A percentile compares a stretch with the other conserved stretches of the same genome.
These are phyloP conservation scores for Vachellia pachyceras DNA, from an alignment of 306 rosid genomes.

Conservation along the genomic window DNA sequence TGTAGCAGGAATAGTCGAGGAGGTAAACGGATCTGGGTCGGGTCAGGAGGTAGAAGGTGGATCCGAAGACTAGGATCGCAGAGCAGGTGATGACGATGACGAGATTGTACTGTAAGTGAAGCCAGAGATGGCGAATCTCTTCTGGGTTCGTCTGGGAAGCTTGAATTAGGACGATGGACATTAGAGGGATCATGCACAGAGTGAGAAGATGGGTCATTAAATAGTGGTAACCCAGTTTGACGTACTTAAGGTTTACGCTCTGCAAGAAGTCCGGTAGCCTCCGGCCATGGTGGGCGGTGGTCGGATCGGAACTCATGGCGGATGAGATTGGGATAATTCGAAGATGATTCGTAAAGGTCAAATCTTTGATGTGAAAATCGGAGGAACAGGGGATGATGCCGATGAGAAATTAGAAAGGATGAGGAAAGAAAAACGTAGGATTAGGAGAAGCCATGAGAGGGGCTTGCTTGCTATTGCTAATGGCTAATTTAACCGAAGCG, in stretches of 20 bases:
- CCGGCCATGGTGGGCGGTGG: slow-evolving; percentile 27
- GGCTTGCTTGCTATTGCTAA: not conserved
- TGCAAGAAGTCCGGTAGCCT: slow-evolving; percentile 57
- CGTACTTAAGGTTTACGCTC: slow-evolving; percentile 63
- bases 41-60: slow-evolving; percentile 57
- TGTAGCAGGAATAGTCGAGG: slow-evolving; percentile 56
- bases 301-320: slow-evolving; percentile 41
- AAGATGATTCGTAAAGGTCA: not conserved
- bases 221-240: slow-evolving; percentile 63
- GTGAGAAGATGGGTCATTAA: slow-evolving; percentile 54
- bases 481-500: not conserved
- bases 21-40: slow-evolving; percentile 69
- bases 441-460: not conserved
- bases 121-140: slow-evolving; percentile 61
- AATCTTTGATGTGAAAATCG: not conserved
- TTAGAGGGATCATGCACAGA: slow-evolving; percentile 58
- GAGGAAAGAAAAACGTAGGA: not conserved
- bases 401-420: not conserved
- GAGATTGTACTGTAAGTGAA: slow-evolving; percentile 60
- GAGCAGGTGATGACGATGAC: slow-evolving; percentile 43
- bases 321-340: not conserved
- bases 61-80: slow-evolving; percentile 49
- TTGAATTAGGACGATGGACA: slow-evolving; percentile 46
- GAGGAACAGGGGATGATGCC: not conserved
- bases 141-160: slow-evolving; percentile 52